Base-by-base conservation (phyloP, 1,139 yeast species). In the Komagataea norvegica region DNA sequence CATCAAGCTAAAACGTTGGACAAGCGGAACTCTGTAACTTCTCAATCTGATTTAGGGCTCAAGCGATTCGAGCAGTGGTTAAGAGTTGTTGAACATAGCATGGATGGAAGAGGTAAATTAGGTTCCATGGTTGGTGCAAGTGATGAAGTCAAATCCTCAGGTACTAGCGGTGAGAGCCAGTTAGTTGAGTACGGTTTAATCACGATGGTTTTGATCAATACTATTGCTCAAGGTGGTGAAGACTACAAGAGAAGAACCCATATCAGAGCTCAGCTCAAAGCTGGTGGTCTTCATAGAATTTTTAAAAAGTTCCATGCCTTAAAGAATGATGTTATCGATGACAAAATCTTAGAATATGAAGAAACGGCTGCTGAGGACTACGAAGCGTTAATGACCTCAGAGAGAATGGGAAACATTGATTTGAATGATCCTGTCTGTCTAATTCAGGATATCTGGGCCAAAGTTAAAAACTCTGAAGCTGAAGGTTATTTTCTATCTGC, bases 71-170 rank as follows among this genome's bases (percentile, higher is more conserved):
- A 86, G 51, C 75, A 85, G n/a, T 91, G 97, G 97, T 59, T 89
- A 37, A 68, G 72, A 49, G 67, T 82, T 9, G 82, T 87, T 4
- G 84, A 77, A 41, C 73, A 77, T 41, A 79, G 95, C 0, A 57
- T 91, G 37, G 89, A 83, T 45, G 96, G 96, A 2, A 72, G 91
- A 49, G 97, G 97, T 10, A 82, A 79, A 51, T 70, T 83, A 70
- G 95, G 96, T 13, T 85, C 96, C 1, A 63, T 82, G 50, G 97
- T 91, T 8, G 96, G 96, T 2, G 95, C 96, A 1, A 80, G 89
- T 44, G 94, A 83, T n/a, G 97, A 91, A 48, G 70, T 79, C 40
- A 78, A 79, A 45, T 66, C 75, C 11, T 47, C 56, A 13, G 67
- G 66, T 17, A 37, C 71, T 2, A 62, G 68, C 3, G 73, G 80